phyloP scores from a whole-genome alignment of 345 rosid genomes.

The Gossypium bickii region DNA sequence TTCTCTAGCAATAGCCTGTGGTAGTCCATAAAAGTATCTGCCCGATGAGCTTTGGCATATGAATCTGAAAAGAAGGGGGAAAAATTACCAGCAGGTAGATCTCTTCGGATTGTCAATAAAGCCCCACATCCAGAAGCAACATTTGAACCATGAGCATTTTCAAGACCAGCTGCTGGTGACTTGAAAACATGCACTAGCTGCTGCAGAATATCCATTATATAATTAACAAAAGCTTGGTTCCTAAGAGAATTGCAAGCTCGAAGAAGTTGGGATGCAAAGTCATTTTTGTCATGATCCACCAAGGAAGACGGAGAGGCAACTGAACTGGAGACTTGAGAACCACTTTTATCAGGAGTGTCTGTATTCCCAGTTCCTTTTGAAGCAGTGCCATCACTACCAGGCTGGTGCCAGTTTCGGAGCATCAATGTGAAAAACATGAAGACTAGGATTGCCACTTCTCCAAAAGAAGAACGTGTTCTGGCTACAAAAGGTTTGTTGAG shows the following conservation, averaged over 20 bases:
- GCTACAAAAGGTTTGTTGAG: slow-evolving; percentile 66
- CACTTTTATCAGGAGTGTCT: slow-evolving; percentile 59
- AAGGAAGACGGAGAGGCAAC: slow-evolving; percentile 50
- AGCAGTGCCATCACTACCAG: slow-evolving; percentile 64
- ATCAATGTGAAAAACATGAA: slow-evolving; percentile 98
- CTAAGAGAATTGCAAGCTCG: slow-evolving; percentile 80
- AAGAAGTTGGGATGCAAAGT: slow-evolving; percentile 73
- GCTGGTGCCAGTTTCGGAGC: slow-evolving; percentile 99
- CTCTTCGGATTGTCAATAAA: slow-evolving; percentile 78
- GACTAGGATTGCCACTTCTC: slow-evolving; percentile 85
- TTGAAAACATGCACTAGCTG: slow-evolving; percentile 85
- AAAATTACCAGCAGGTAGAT: slow-evolving; percentile 87
- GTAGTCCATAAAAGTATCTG: slow-evolving; percentile 85
- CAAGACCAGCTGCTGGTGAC: slow-evolving; percentile 58
- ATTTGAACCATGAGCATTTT: slow-evolving; percentile 52
- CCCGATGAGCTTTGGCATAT: slow-evolving; percentile 84
- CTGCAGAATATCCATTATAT: slow-evolving; percentile 91
- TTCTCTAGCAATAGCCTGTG: slow-evolving; percentile 88
- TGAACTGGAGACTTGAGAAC: slow-evolving; percentile 41
- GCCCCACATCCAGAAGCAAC: slow-evolving; percentile 95
- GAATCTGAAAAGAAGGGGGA: slow-evolving; percentile 99
- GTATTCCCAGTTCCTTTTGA: slow-evolving; percentile 46
- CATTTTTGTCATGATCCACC: slow-evolving; percentile 77
- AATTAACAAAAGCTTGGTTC: slow-evolving; percentile 81
- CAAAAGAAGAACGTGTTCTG: slow-evolving; percentile 64